Conservation (phyloP, 192 early-diverging fungal genomes). For the Obelidium mucronatum region DNA sequence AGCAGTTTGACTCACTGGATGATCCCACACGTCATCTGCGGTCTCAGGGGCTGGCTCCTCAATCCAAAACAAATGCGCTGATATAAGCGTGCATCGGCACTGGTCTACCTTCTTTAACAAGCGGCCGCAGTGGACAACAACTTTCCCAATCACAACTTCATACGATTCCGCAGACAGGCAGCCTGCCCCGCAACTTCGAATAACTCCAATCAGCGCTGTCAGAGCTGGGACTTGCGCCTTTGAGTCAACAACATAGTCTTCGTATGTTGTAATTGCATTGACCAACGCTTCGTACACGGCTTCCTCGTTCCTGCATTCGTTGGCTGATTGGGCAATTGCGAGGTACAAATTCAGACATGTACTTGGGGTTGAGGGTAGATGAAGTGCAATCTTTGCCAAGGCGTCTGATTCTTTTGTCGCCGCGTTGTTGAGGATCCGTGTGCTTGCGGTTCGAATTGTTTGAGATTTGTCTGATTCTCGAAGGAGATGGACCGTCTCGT, state of each 20-base stretch:
- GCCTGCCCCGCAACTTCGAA: constrained; percentile 67
- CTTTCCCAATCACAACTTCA: constrained; percentile 92
- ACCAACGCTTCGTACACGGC: constrained; percentile 98
- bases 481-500: constrained; percentile 80
- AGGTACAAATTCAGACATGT: constrained; percentile 84
- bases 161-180: constrained; percentile 92
- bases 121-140: constrained; percentile 86
- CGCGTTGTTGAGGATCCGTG: not conserved
- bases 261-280: constrained; percentile 93
- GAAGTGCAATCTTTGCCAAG: not conserved
- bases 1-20: not conserved
- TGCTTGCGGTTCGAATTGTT: constrained; percentile 51
- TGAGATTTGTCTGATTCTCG: constrained; percentile 45
- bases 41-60: constrained; percentile 28
- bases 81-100: constrained; percentile 82
- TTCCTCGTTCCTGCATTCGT: constrained; percentile 89
- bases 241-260: constrained; percentile 94
- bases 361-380: constrained; percentile 49
- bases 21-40: constrained; percentile 6
- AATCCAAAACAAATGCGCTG: constrained; percentile 94
- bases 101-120: constrained; percentile 96
- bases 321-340: constrained; percentile 84
- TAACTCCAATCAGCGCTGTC: constrained; percentile 83
- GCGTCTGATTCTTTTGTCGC: not conserved
- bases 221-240: constrained; percentile 91